Base-by-base conservation (phyloP, 164 flowering plant genomes). In the Platanus orientalis region DNA sequence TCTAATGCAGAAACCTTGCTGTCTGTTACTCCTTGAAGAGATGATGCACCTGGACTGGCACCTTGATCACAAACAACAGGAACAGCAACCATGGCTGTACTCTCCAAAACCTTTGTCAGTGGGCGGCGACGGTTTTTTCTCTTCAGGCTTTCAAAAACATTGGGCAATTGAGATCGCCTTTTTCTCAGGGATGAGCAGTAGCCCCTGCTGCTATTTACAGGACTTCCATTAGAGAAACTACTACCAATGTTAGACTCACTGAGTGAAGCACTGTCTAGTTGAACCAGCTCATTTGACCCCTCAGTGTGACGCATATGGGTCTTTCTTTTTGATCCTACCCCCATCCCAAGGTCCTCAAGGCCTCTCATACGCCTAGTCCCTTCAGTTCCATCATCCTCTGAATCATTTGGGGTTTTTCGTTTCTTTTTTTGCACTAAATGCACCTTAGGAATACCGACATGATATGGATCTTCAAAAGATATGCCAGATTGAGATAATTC, bases 371-470 rank as follows among this genome's bases (percentile, higher is more conserved):
- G 88, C 80, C 82, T 83, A 39, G 60, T 71, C 52, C 91, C 90
- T 73, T 87, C 88, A 21, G 67, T 74, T 61, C 90, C 94, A 76
- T 90, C 98, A 78, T 93, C 96, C 63, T 92, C 96, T 19, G 93
- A 92, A 71, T 90, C 90, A 69, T 90, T 83, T 26, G 93, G 93
- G 16, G 84, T 86, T 77, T 69, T 83, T 61, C 73, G 60, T 59
- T 80, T 80, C 75, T 71, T 85, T 61, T 69, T 84, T 61, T 61
- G 74, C 55, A 67, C 19, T 66, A 74, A 47, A 30, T 68, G 77
- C 24, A 61, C 73, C 73, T 77, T 78, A 25, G 68, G 44, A 34
- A 61, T 58, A 69, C 62, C 64, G 16, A 51, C 44, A 57, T 66
- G 77, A 70, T 78, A 69, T 56, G 83, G 75, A 52, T 80, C 87